Base-by-base conservation (phyloP, 176 grass and related monocot species). In the Guadua angustifolia region DNA sequence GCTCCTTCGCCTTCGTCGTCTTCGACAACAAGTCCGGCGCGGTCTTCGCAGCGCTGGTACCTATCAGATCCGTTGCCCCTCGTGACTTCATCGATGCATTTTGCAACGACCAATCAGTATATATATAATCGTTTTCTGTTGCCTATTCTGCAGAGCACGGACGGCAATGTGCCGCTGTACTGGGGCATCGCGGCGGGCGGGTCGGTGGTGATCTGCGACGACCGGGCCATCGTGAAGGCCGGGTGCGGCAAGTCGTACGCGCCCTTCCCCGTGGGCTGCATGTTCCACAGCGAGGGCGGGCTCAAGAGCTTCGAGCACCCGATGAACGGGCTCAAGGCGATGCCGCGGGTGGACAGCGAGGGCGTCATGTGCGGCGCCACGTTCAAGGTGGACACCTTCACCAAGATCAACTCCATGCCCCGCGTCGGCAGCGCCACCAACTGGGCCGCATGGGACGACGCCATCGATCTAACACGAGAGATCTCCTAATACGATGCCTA, bases 301-400 rank as follows among this genome's bases (percentile, higher is more conserved):
- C 86, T 99, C 69, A 95, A 93, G 91, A 95, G 96, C 87, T 99
- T 94, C 78, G 96, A 99, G 91, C 88, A 99, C 61, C 93, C 96
- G 32, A 95, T 92, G 96, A 90, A 95, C 83, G 58, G 83, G 70
- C 76, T 95, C 78, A 95, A 89, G 91, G 86, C 96, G 7, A 79
- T 99, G 91, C 93, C 93, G 0, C n/a, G 96, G 2, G 93, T 99
- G 1, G 96, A 99, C 88, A 99, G 91, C 82, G 96, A 99, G 79
- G 93, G 96, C 21, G 78, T 88, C 64, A 95, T 95, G 89, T 99
- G 96, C 55, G 93, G 93, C 45, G 87, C 96, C 33, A 95, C 82
- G 14, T 99, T 99, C 88, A 94, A 95, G 88, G 96, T 99, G 9
- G 96, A 99, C 66, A 81, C 78, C 40, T 95, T 90, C 83, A 87